These are phyloP conservation scores for Fusarium pininemorale DNA, from an alignment of 2,329 filamentous ascomycete species.

Conservation along the genomic window DNA sequence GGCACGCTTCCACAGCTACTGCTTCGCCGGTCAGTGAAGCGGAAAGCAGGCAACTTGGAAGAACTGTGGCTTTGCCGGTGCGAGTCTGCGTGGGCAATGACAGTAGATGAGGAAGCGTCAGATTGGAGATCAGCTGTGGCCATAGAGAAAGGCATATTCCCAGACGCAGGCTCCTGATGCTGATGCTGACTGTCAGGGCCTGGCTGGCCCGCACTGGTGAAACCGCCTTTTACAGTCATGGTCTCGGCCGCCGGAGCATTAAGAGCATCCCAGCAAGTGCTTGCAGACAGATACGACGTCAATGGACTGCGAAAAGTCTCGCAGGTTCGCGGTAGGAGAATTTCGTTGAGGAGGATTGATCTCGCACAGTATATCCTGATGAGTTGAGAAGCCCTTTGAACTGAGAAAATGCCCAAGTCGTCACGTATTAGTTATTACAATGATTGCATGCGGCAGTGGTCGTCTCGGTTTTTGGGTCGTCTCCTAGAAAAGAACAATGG, in stretches of 20 bases:
- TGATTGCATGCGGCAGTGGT: slow-evolving; percentile 21
- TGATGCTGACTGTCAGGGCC: slow-evolving; percentile 33
- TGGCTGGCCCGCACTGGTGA: slow-evolving; percentile 42
- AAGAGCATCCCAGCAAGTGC: slow-evolving; percentile 42
- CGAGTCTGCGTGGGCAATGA: slow-evolving; percentile 47
- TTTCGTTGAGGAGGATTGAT: neutral
- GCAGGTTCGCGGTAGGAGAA: neutral
- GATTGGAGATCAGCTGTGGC: slow-evolving; percentile 22
- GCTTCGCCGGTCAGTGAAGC: slow-evolving; percentile 59
- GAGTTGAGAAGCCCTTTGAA: neutral
- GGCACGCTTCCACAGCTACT: slow-evolving; percentile 35
- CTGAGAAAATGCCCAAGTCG: neutral
- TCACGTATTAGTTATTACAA: slow-evolving; percentile 27
- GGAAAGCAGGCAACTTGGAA: slow-evolving; percentile 65
- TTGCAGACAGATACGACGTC: slow-evolving; percentile 31
- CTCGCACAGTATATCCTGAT: neutral
- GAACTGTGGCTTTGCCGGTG: slow-evolving; percentile 64
- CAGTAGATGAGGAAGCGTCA: slow-evolving; percentile 22
- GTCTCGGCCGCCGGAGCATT: slow-evolving; percentile 35
- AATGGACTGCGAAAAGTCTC: slow-evolving; percentile 5
- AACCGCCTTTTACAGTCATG: slow-evolving; percentile 44
- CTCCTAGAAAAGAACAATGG: slow-evolving; percentile 21
- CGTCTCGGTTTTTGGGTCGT: slow-evolving; percentile 22
- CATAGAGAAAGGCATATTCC: slow-evolving; percentile 14
- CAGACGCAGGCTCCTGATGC: slow-evolving; percentile 6